Base-by-base conservation (phyloP, 2,329 filamentous ascomycete genomes). In the Trichoderma simmonsii region DNA sequence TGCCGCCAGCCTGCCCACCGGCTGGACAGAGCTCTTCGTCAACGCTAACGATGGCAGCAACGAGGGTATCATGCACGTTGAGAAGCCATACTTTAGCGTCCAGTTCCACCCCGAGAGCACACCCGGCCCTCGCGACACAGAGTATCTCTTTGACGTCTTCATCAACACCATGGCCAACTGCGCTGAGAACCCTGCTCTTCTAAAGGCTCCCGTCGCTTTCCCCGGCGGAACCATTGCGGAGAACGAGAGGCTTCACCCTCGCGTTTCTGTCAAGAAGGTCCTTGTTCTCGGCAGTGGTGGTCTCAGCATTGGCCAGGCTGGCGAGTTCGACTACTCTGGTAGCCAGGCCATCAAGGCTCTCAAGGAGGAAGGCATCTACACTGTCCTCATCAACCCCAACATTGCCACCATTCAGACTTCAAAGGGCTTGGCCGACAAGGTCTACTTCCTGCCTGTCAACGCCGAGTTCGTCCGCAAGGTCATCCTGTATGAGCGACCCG, bases 351-450 rank as follows among this genome's bases (percentile, higher is more conserved):
- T 99, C 86, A 99, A 99, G 86, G 96, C 96, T 48, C 81, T 99
- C 77, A 98, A 98, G 84, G 93, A 98, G 82, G 96, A 98, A 83
- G 95, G 95, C 73, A 98, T 98, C 78, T 98, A 98, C 86, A 98
- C 96, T 3, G 92, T 99, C 75, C 86, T 99, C 74, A 98, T 99
- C 87, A 99, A 99, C 85, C 96, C 96, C 72, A 99, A 99, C 81
- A 98, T 99, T 80, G 96, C 96, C 76, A 99, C 96, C 0, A 98
- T 98, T 74, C 96, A 99, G 82, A 99, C 96, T 5, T 98, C 96
- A 68, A 98, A 98, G 85, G 96, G 96, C 75, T 86, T 99, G 68
- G 96, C 96, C 15, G 96, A 99, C 83, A 98, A 98, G 86, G 96
- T 99, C 66, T 99, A 98, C 85, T 99, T 98, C 87, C 86, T 98